Percentiles rank a stretch among this genome's conserved stretches.
Evolutionary conservation across 2,329 filamentous ascomycete species (phyloP).

Genomic region (Monosporascus sp.): DNA sequence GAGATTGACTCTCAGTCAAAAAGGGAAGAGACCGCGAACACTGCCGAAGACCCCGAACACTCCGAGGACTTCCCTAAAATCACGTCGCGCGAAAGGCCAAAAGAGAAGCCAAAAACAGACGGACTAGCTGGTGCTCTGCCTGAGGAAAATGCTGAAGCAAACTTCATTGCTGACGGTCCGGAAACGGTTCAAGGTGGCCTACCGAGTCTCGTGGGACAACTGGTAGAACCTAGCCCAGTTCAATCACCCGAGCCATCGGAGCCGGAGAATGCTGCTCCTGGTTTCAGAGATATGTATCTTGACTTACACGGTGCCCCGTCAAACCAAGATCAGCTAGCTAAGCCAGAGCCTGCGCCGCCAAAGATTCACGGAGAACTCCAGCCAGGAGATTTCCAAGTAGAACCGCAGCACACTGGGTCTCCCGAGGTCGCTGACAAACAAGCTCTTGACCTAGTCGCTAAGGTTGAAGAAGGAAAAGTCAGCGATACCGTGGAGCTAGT

Average conservation of each 20-base stretch:
- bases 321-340: background rate
- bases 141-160: too few relatives aligned
- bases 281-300: background rate
- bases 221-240: background rate
- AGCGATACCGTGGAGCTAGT: slow-evolving; percentile 26
- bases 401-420: background rate
- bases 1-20: slow-evolving; percentile 1
- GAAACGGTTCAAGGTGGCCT: background rate
- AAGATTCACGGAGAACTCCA: background rate
- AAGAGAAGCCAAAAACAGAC: background rate
- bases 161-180: background rate
- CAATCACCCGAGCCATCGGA: background rate
- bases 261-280: background rate
- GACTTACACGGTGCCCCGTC: background rate
- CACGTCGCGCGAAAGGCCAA: slow-evolving; percentile 1
- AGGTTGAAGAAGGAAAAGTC: slow-evolving; percentile 12
- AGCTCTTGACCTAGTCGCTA: background rate
- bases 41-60: slow-evolving; percentile 1
- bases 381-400: background rate
- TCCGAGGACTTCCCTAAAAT: slow-evolving; percentile 8
- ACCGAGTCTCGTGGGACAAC: background rate
- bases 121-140: too few relatives aligned
- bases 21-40: slow-evolving; percentile 2
- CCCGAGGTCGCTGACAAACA: background rate
- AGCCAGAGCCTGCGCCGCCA: background rate